Conservation (phyloP, 2,329 filamentous ascomycete genomes). For the Calcarisporium arbuscula region DNA sequence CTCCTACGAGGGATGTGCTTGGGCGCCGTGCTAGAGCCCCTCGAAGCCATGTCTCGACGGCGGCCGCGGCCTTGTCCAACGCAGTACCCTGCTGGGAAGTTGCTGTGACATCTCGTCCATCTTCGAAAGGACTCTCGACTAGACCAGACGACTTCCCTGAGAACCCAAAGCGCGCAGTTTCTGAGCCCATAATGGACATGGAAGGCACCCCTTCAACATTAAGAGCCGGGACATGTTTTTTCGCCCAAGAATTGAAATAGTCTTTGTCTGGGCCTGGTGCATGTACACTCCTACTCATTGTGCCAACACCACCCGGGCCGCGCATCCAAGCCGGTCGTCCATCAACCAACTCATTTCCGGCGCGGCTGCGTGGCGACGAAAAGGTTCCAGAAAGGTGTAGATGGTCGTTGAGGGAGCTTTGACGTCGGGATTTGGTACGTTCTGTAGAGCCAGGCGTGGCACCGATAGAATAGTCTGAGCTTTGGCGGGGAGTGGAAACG, state of each 20-base stretch:
- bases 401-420: conserved; percentile 33
- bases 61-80: conserved; percentile 78
- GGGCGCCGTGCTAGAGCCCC: conserved; percentile 66
- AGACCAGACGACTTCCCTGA: conserved; percentile 33
- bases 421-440: conserved; percentile 31
- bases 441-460: conserved; percentile 30
- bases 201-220: conserved; percentile 63
- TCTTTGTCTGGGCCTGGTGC: conserved; percentile 79
- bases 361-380: conserved; percentile 28
- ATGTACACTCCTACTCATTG: conserved; percentile 63
- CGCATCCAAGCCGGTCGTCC: conserved; percentile 57
- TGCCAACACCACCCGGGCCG: conserved; percentile 83
- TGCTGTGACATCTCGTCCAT: conserved; percentile 36
- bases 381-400: conserved; percentile 26
- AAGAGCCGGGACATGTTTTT: conserved; percentile 73
- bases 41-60: conserved; percentile 85
- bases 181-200: conserved; percentile 57
- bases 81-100: conserved; percentile 42
- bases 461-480: conserved; percentile 51
- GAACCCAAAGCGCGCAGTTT: conserved; percentile 53
- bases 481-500: conserved; percentile 60
- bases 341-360: conserved; percentile 32
- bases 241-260: conserved; percentile 76
- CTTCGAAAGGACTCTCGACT: conserved; percentile 45
- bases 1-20: conserved; percentile 40